Evolutionary conservation across 2,329 filamentous ascomycete genomes (phyloP).

Genomic region (Neophaeococcomyces aloes): DNA sequence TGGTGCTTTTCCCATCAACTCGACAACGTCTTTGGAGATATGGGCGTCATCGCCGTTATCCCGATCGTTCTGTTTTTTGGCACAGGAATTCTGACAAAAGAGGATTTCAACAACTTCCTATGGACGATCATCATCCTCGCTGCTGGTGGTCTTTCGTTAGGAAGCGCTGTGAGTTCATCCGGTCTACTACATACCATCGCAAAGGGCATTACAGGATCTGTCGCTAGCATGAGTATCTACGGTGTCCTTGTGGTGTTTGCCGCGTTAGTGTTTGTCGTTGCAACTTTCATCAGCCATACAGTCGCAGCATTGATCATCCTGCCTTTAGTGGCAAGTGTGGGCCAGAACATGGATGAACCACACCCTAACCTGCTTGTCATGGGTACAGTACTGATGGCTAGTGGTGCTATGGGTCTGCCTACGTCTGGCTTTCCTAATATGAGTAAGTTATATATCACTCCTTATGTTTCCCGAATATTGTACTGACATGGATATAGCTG

Average conservation of each 20-base stretch:
- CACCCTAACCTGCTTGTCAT: slow-evolving; percentile 94
- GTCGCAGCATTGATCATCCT: slow-evolving; percentile 92
- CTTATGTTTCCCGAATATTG: neutral
- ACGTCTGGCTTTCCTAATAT: slow-evolving; percentile 98
- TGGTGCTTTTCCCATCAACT: slow-evolving; percentile 92
- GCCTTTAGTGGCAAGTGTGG: slow-evolving; percentile 79
- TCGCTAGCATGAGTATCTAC: slow-evolving; percentile 74
- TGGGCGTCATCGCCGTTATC: slow-evolving; percentile 96
- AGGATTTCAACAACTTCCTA: slow-evolving; percentile 99
- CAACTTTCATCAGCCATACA: slow-evolving; percentile 95
- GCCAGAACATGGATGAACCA: slow-evolving; percentile 71
- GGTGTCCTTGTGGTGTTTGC: slow-evolving; percentile 78
- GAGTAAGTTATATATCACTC: slow-evolving; percentile 72
- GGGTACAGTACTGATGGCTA: slow-evolving; percentile 91
- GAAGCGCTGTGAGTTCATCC: slow-evolving; percentile 88
- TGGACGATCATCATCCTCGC: slow-evolving; percentile 98
- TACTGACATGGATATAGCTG: slow-evolving; percentile 46
- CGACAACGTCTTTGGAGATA: slow-evolving; percentile 81
- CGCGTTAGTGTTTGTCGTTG: slow-evolving; percentile 74
- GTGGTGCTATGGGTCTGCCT: slow-evolving; percentile 91
- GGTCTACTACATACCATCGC: slow-evolving; percentile 86
- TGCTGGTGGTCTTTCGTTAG: slow-evolving; percentile 80
- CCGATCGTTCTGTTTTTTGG: slow-evolving; percentile 95
- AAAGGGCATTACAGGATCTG: slow-evolving; percentile 57
- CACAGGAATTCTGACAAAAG: slow-evolving; percentile 89